Base-by-base conservation (phyloP, 129 eudicot genomes). In the Oenanthe sinensis region DNA sequence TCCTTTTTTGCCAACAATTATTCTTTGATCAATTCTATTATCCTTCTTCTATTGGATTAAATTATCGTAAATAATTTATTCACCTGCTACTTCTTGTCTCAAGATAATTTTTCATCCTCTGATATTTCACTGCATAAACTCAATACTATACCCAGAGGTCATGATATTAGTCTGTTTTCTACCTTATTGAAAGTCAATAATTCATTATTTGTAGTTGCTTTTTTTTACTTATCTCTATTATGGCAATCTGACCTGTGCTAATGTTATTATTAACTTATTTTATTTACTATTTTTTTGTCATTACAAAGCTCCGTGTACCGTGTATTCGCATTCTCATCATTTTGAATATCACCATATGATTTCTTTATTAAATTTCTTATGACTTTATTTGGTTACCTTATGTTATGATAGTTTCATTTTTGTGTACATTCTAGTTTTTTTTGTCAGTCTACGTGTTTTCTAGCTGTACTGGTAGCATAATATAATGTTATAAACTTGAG, bases 1-100 rank as follows among this genome's bases (percentile, higher is more conserved):
- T 73, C 79, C 78, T 71, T 67, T 39, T 47, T 78, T 70, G 52
- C 75, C 71, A 78, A 85, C 58, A 83, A 71, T 47, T 68, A 19
- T 80, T 77, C 79, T 44, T 15, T 36, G 85, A 79, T 70, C 73
- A 81, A 55, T 42, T n/a, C 36, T 52, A 24, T 40, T 79, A 36
- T 60, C 37, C 15, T 36, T 30, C 43, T 74, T 22, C 36, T 63
- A 78, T 42, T 14, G 24, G 30, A 48, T 75, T 39, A 60, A 55
- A 30, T 33, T 33, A 14, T 17, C 73, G n/a, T 26, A 79, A 37
- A 62, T 42, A 42, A 63, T 43, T 46, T 12, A 52, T 19, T 67
- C 44, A 45, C 22, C 46, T 78, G 44, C 22, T 63, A 19, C 37
- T 16, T 46, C 54, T 50, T 54, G 20, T 54, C 71, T 30, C 40